phyloP scores from a whole-genome alignment of 768 basidiomycete species.

The Serendipita indica region DNA sequence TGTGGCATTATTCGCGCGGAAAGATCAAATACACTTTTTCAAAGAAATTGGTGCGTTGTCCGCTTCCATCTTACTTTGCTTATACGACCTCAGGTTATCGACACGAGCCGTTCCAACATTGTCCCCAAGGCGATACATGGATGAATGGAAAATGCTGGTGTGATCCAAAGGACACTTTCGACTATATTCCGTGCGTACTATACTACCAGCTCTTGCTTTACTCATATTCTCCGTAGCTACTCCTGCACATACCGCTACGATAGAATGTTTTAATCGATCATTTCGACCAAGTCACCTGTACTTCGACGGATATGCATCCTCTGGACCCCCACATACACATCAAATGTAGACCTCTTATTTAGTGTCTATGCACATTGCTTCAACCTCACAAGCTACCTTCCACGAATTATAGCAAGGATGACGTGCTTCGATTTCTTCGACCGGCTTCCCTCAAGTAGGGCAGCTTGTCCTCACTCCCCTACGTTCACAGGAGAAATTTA shows the following conservation, averaged over 20 bases:
- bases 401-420: too few species aligned
- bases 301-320: too few species aligned
- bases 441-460: too few species aligned
- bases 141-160: slow-evolving; percentile 77
- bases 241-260: slow-evolving; percentile 8
- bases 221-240: neutral
- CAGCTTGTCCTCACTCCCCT: too few species aligned
- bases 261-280: neutral
- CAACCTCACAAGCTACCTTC: too few species aligned
- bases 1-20: slow-evolving; percentile 73
- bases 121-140: slow-evolving; percentile 65
- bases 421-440: too few species aligned
- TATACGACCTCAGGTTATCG: too few species aligned
- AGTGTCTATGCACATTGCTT: too few species aligned
- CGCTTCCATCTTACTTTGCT: too few species aligned
- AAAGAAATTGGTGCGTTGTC: slow-evolving; percentile 89
- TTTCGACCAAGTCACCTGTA: neutral
- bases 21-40: slow-evolving; percentile 90
- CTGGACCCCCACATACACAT: too few species aligned
- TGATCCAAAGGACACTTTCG: slow-evolving; percentile 53
- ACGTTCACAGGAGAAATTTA: too few species aligned
- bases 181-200: neutral
- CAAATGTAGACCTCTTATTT: too few species aligned
- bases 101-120: slow-evolving; percentile 91
- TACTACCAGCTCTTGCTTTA: neutral